Evolutionary conservation across 2,329 filamentous ascomycete genomes (phyloP).

Genomic region (Cytospora mali): DNA sequence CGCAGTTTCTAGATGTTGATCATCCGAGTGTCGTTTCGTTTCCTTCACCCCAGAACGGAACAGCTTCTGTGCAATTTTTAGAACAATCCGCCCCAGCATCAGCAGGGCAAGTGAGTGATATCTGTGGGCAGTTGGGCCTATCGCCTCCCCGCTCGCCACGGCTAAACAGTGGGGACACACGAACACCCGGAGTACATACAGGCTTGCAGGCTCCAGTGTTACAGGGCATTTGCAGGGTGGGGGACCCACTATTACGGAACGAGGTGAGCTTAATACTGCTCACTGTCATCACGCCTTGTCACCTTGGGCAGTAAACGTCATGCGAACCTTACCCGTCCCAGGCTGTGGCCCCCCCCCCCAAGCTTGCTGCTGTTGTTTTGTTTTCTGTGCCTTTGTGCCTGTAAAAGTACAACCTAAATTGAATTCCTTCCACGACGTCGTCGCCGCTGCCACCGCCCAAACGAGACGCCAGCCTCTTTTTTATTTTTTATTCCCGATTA

Average conservation of each 20-base stretch:
- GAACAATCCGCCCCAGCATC: neutral
- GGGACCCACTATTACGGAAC: neutral
- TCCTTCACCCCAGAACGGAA: neutral
- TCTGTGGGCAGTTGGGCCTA: neutral
- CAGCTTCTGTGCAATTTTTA: neutral
- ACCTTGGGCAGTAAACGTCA: constrained; percentile 1
- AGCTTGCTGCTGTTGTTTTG: neutral
- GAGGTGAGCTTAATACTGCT: neutral
- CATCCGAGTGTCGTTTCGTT: neutral
- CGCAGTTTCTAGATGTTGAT: neutral
- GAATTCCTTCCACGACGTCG: constrained; percentile 8
- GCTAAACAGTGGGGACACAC: constrained; percentile 3
- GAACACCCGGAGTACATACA: neutral
- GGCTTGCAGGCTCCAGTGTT: neutral
- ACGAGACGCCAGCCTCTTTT: neutral
- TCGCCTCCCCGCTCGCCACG: neutral
- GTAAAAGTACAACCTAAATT: neutral
- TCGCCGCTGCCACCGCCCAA: constrained; percentile 1
- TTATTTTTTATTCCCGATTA: neutral
- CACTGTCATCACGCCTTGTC: no score
- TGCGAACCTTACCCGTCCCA: neutral
- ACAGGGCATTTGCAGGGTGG: neutral
- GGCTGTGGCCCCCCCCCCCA: no score
- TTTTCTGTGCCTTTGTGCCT: neutral
- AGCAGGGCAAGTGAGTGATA: neutral